phyloP scores from a whole-genome alignment of 129 eudicot species.

The Scalesia atractyloides region DNA sequence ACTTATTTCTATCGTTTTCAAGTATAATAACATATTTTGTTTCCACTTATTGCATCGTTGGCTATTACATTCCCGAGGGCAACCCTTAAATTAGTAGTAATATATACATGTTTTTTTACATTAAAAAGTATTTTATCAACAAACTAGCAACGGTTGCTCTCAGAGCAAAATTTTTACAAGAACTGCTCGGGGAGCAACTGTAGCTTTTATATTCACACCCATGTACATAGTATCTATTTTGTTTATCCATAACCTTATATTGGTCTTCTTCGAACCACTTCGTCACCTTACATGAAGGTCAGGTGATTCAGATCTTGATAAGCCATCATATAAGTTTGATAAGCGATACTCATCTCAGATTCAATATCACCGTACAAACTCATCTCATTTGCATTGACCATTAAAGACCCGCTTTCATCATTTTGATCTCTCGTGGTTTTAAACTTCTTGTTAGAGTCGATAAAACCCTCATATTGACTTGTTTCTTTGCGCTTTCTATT shows the following conservation, averaged over 20 bases:
- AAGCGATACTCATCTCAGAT: slow-evolving; percentile 19
- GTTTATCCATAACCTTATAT: slow-evolving; percentile 3
- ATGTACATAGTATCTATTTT: slow-evolving; percentile 5
- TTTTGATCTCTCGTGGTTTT: slow-evolving; percentile 23
- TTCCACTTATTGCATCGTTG: slow-evolving; percentile 6
- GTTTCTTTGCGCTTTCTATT: slow-evolving; percentile 27
- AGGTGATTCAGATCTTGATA: slow-evolving; percentile 36
- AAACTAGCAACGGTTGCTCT: slow-evolving; percentile 31
- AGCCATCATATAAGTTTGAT: slow-evolving; percentile 18
- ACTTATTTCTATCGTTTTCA: slow-evolving; percentile 4
- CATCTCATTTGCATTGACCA: slow-evolving; percentile 19
- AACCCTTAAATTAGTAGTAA: not conserved
- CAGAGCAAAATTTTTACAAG: slow-evolving; percentile 22
- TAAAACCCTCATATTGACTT: slow-evolving; percentile 9
- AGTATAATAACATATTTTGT: slow-evolving; percentile 13
- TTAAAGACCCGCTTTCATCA: slow-evolving; percentile 12
- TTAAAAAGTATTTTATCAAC: slow-evolving; percentile 1
- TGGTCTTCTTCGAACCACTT: not conserved
- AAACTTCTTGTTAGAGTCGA: slow-evolving; percentile 26
- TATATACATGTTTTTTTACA: slow-evolving; percentile 11
- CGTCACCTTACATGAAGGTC: slow-evolving; percentile 29
- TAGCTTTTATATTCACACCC: slow-evolving; percentile 19
- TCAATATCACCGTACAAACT: slow-evolving; percentile 9
- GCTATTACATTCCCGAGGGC: slow-evolving; percentile 8
- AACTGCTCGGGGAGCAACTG: slow-evolving; percentile 31